A percentile compares a stretch with the other conserved stretches of the same genome.
Conservation (phyloP, 2,329 filamentous ascomycete genomes). For the Fusarium nygamai region DNA sequence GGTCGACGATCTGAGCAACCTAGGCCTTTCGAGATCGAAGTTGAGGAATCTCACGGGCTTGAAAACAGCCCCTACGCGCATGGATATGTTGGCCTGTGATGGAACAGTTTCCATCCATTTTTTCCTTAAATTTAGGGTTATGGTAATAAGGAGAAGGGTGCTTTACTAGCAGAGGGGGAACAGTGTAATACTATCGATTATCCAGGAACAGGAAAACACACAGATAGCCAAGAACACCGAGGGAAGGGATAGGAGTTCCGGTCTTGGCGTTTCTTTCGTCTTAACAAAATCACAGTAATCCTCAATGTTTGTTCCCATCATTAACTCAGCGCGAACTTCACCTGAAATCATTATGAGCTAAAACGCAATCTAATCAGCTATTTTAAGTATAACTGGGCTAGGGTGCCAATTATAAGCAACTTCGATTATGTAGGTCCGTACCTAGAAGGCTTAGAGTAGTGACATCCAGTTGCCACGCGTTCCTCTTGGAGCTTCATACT, state of each 20-base stretch:
- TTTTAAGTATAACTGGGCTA: neutral
- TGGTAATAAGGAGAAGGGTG: constrained; percentile 36
- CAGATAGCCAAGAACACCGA: constrained; percentile 23
- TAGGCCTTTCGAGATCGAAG: constrained; percentile 40
- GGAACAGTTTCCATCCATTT: neutral
- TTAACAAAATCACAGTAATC: constrained; percentile 12
- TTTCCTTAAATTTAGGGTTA: constrained; percentile 12
- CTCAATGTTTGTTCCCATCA: neutral
- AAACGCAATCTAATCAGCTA: neutral
- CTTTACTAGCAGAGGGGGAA: constrained; percentile 18
- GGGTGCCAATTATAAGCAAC: neutral
- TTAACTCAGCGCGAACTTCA: neutral
- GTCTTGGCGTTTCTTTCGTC: constrained; percentile 29
- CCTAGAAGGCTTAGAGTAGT: constrained; percentile 1
- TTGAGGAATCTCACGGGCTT: constrained; percentile 35
- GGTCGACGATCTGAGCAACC: constrained; percentile 30
- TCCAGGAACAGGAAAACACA: constrained; percentile 19
- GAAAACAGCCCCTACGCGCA: constrained; percentile 16
- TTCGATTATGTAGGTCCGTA: neutral
- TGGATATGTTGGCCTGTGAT: constrained; percentile 21
- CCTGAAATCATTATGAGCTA: neutral
- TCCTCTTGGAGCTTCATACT: neutral
- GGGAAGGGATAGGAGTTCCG: constrained; percentile 39
- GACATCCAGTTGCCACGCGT: constrained; percentile 38
- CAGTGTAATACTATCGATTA: constrained; percentile 36